phyloP scores from a whole-genome alignment of 1,139 yeast species.

The Taphrina communis region DNA sequence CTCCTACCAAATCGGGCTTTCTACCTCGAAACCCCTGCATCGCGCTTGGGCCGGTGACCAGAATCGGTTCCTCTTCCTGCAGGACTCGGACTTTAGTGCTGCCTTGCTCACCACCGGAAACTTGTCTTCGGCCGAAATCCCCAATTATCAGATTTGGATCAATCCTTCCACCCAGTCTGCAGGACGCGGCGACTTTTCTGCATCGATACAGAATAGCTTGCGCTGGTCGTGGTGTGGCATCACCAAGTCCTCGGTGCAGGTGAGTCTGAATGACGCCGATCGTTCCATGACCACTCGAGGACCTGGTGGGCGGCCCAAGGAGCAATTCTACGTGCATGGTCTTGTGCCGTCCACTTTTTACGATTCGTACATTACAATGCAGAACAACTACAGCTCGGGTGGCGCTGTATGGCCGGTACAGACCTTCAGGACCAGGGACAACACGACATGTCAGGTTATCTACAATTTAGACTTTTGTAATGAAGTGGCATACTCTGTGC shows the following conservation, averaged over 20 bases:
- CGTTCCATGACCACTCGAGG: slow-evolving; percentile 43
- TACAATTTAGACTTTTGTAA: slow-evolving; percentile 77
- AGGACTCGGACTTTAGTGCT: slow-evolving; percentile 42
- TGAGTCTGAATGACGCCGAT: slow-evolving; percentile 41
- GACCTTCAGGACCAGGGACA: slow-evolving; percentile 64
- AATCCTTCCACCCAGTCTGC: slow-evolving; percentile 26
- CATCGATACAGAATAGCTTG: slow-evolving; percentile 28
- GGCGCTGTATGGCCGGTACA: slow-evolving; percentile 70
- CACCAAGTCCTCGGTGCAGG: slow-evolving; percentile 21
- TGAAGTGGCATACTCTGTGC: slow-evolving; percentile 87
- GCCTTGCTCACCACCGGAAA: slow-evolving; percentile 42
- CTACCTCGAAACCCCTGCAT: slow-evolving; percentile 29
- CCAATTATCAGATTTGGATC: slow-evolving; percentile 41
- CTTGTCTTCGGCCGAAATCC: slow-evolving; percentile 34
- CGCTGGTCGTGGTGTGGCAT: slow-evolving; percentile 40
- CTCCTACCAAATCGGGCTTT: slow-evolving; percentile 32
- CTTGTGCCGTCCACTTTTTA: slow-evolving; percentile 69
- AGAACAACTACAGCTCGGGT: slow-evolving; percentile 52
- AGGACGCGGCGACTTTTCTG: slow-evolving; percentile 9
- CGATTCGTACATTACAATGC: slow-evolving; percentile 67
- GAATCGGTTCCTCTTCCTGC: slow-evolving; percentile 36
- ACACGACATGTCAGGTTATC: slow-evolving; percentile 68
- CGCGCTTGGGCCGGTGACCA: slow-evolving; percentile 29
- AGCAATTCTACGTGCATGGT: slow-evolving; percentile 61
- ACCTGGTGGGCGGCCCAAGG: slow-evolving; percentile 42